These are phyloP conservation scores for Lentinula lateritia DNA, from an alignment of 768 basidiomycete genomes.

Conservation along the genomic window DNA sequence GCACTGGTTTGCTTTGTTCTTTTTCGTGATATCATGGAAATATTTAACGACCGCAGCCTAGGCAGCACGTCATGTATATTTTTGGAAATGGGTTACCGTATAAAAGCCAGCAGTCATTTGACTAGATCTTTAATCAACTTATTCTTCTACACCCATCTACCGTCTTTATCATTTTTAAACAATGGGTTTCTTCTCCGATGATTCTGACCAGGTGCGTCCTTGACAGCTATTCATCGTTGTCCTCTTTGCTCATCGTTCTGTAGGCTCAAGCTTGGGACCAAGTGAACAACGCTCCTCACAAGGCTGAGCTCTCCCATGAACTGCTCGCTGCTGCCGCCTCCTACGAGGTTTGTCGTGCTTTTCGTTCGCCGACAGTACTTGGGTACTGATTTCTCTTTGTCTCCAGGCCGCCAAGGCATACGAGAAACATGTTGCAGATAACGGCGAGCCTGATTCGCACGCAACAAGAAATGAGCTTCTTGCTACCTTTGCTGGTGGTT, in stretches of 20 bases:
- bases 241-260: not conserved
- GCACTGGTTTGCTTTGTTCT: too few species aligned
- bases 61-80: not conserved
- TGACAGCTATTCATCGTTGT: too few species aligned
- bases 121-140: not conserved
- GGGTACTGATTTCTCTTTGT: not conserved
- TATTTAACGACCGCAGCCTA: not conserved
- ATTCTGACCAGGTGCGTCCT: slow-evolving; percentile 8
- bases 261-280: slow-evolving; percentile 18
- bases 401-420: slow-evolving; percentile 42
- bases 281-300: slow-evolving; percentile 32
- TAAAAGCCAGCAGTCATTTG: slow-evolving; percentile 1
- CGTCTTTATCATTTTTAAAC: not conserved
- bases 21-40: too few species aligned
- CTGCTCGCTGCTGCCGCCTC: slow-evolving; percentile 50
- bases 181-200: slow-evolving; percentile 15
- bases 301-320: slow-evolving; percentile 48
- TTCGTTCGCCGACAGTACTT: not conserved
- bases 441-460: slow-evolving; percentile 41
- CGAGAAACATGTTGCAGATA: slow-evolving; percentile 34
- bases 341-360: slow-evolving; percentile 31
- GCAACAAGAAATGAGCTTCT: slow-evolving; percentile 42
- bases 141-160: not conserved
- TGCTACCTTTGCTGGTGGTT: slow-evolving; percentile 39
- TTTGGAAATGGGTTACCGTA: not conserved